Evolutionary conservation across 2,329 filamentous ascomycete genomes (phyloP).

Genomic region (Microcyclosporella mali): DNA sequence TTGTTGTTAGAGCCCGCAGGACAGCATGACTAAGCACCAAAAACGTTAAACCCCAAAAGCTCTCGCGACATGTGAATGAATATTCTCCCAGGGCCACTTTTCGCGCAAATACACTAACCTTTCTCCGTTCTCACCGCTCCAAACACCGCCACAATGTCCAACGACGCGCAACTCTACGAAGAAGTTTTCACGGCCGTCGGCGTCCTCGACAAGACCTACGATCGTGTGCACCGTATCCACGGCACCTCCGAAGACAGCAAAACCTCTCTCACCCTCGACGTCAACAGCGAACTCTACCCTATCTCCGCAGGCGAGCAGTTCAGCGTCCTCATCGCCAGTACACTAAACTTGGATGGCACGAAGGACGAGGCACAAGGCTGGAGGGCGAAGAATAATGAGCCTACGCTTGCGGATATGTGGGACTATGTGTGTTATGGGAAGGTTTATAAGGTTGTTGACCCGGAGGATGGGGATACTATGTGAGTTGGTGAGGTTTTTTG

Average conservation of each 20-base stretch:
- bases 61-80: not conserved
- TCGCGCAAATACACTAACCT: not conserved
- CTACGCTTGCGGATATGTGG: constrained; percentile 66
- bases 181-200: constrained; percentile 25
- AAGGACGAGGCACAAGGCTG: constrained; percentile 54
- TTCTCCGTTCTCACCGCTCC: not conserved
- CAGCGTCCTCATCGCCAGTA: constrained; percentile 75
- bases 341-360: constrained; percentile 76
- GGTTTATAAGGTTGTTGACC: constrained; percentile 80
- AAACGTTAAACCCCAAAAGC: too few relatives aligned
- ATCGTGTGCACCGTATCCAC: constrained; percentile 81
- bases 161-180: constrained; percentile 23
- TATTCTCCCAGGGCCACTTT: not conserved
- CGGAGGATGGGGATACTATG: constrained; percentile 74
- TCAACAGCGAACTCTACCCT: constrained; percentile 90
- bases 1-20: too few relatives aligned
- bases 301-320: constrained; percentile 67
- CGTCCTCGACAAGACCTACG: constrained; percentile 85
- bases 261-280: constrained; percentile 76
- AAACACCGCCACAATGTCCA: constrained; percentile 11
- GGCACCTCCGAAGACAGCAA: constrained; percentile 69
- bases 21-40: too few relatives aligned
- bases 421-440: constrained; percentile 87
- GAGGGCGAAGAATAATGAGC: constrained; percentile 62
- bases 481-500: constrained; percentile 49